Base-by-base conservation (phyloP, 495 filamentous ascomycete genomes). In the Amniculicola lignicola region DNA sequence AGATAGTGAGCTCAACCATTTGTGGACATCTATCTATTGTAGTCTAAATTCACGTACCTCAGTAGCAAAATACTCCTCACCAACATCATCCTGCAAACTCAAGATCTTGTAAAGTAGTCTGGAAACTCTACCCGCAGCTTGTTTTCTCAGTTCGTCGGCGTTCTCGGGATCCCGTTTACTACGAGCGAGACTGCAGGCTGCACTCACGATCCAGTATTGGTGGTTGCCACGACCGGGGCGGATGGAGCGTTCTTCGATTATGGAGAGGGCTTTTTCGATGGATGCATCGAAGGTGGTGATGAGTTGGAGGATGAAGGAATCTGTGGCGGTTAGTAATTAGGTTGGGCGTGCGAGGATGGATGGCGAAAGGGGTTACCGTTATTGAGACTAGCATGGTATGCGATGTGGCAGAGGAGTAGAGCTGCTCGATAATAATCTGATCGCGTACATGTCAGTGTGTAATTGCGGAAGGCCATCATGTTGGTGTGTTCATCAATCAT, bases 231-330 rank as follows among this genome's bases (percentile, higher is more conserved):
- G 50, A 15, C 57, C 57, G 18, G 51, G 57, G 3, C 57, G 51
- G 36, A 61, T 43, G 25, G 57, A 19, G 12, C 57, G 35, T 42
- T 61, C 51, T 33, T 61, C 57, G n/a, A 38, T 50, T 1, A 61
- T 15, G 11, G 44, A 36, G 15, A 55, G 24, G 1, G 50, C 39
- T 43, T 53, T 54, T 18, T 53, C 41, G n/a, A 60, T 47, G 2
- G 49, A 25, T 7, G 23, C 41, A 10, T 50, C 57, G 36, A 51
- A 61, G 28, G 51, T 16, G 5, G 38, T 33, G 16, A 22, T 29
- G 25, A 58, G 19, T 6, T 31, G 54, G 1, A 29, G 16, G 1
- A 58, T 4, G 21, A 58, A 22, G 6, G 7, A 15, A 25, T 57
- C 53, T 57, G n/a, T 21, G 19, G 16, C 3, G 35, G 29, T 49